Evolutionary conservation across 345 rosid species (phyloP), one percentile per base, ranked within the genome.

Genomic region (Mercurialis annua): DNA sequence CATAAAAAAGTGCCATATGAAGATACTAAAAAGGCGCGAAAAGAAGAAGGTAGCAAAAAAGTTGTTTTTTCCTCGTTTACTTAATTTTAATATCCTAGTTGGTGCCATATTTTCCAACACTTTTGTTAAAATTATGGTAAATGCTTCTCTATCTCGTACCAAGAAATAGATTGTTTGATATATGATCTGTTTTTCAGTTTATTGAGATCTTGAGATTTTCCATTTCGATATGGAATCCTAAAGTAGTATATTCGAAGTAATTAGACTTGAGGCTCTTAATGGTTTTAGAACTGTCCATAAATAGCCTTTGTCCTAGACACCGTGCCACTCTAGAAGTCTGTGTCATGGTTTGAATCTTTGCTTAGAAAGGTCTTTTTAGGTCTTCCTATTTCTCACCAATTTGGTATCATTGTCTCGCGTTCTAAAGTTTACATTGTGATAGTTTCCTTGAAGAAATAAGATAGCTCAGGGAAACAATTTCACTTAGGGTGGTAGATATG

Each of bases 1-100:
- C 72, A 89, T 91, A 55, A 94, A 94, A 61, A 94, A 94, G 51
- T 91, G 96, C 68, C 99, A 94, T 76, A 70, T 91, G 70, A 94
- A 94, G 93, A 91, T 94, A 47, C 85, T 94, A 29, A 94, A 89
- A 71, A 86, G 97, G 67, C 87, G 83, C 81, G 98, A 86, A 72
- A 91, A 81, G 86, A 85, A 91, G 67, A 75, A 75, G 74, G 74
- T 64, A 64, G 36, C 10, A 27, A 1, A n/a, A n/a, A 64, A 15
- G 53, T 29, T 24, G 36, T 42, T 50, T 30, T 44, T 18, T 30
- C 16, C 44, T 40, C 2, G 6, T 4, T 26, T n/a, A 40, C 42
- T 46, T 40, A 3, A 30, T 61, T 1, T 27, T 12, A 26, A 14
- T 1, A 5, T 59, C 56, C 33, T 24, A 14, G 4, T 21, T 18